phyloP scores from a whole-genome alignment of 306 rosid genomes.

The Cicer arietinum region DNA sequence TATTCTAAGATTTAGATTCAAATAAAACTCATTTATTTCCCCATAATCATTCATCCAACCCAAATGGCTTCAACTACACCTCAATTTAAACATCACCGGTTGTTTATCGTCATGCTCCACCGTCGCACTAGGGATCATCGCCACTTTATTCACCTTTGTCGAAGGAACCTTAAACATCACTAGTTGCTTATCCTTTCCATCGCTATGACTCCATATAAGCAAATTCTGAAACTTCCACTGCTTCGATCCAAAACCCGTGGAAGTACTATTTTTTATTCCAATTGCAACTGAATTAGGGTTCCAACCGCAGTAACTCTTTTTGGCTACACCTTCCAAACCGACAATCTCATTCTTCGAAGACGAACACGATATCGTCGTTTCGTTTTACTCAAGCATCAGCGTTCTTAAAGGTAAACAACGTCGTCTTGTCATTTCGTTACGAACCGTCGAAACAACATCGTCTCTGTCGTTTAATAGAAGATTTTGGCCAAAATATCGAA shows the following conservation, averaged over 20 bases:
- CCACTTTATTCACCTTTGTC: too few relatives aligned
- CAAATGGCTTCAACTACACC: too few relatives aligned
- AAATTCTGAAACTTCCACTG: constrained; percentile 77
- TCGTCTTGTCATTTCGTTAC: constrained; percentile 37
- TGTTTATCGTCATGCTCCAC: constrained; percentile 24
- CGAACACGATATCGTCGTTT: constrained; percentile 52
- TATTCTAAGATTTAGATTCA: too few relatives aligned
- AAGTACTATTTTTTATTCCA: constrained; percentile 59
- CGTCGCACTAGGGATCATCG: too few relatives aligned
- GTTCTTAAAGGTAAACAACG: constrained; percentile 68
- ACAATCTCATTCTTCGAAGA: constrained; percentile 67
- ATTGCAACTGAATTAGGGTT: constrained; percentile 46
- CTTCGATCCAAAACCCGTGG: constrained; percentile 67
- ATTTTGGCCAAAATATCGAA: constrained; percentile 62
- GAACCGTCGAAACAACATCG: constrained; percentile 1
- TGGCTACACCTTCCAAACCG: constrained; percentile 51
- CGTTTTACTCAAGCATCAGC: constrained; percentile 76
- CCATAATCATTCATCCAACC: too few relatives aligned
- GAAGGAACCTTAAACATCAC: constrained; percentile 40
- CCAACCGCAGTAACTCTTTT: constrained; percentile 78
- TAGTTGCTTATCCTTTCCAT: constrained; percentile 48
- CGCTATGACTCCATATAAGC: constrained; percentile 62
- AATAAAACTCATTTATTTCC: too few relatives aligned
- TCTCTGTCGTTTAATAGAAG: constrained; percentile 26
- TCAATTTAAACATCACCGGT: constrained; percentile 33